Percentiles rank a stretch among this genome's conserved stretches.
Evolutionary conservation across 2,329 filamentous ascomycete species (phyloP).

Genomic region (Monosporascus sp.): DNA sequence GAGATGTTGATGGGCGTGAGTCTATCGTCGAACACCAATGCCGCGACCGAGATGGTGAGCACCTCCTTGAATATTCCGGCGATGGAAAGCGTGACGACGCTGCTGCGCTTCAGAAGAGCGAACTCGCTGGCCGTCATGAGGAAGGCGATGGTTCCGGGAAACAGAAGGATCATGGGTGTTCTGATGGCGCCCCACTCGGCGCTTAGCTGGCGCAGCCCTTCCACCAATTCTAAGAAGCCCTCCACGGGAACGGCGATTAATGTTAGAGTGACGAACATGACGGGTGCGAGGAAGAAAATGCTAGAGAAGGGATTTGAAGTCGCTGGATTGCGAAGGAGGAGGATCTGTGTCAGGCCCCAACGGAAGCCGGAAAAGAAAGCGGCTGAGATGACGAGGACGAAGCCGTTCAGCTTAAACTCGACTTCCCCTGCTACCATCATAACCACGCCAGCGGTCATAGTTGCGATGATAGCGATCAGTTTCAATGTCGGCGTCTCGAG

Average conservation of each 20-base stretch:
- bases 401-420: conserved; percentile 80
- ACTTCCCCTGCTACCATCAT: conserved; percentile 99
- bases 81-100: conserved; percentile 91
- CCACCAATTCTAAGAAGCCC: conserved; percentile 62
- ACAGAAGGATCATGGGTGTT: conserved; percentile 71
- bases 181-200: conserved; percentile 61
- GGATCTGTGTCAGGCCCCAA: conserved; percentile 97
- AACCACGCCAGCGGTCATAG: conserved; percentile 88
- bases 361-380: conserved; percentile 95
- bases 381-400: conserved; percentile 86
- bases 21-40: conserved; percentile 80
- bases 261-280: conserved; percentile 87
- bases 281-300: conserved; percentile 93
- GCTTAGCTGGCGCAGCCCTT: conserved; percentile 59
- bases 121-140: conserved; percentile 97
- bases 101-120: conserved; percentile 87
- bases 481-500: conserved; percentile 83
- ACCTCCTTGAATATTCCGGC: conserved; percentile 99
- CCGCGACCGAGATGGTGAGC: conserved; percentile 85
- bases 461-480: conserved; percentile 78
- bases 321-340: conserved; percentile 86
- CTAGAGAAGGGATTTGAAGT: conserved; percentile 95
- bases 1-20: conserved; percentile 83
- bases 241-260: conserved; percentile 81
- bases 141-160: conserved; percentile 87